Base-by-base conservation (phyloP, 192 early-diverging fungal species). In the Linnemannia elongata region DNA sequence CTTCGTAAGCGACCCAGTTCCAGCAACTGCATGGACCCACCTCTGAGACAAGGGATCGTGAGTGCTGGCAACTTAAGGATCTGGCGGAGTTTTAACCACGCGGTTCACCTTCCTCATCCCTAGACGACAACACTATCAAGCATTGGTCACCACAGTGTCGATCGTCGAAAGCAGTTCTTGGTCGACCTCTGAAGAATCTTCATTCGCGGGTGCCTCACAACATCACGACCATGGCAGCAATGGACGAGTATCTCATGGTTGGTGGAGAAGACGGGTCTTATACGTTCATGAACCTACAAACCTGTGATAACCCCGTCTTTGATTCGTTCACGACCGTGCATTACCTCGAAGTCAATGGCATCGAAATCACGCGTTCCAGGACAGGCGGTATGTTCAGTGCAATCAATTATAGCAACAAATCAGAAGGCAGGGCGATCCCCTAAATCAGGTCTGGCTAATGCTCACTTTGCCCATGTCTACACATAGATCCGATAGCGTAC, bases 61-160 rank as follows among this genome's bases (percentile, higher is more conserved):
- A 52, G 17, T 52, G 17, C 20, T 52, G 49, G 49, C 49, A 52
- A 22, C 49, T 52, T 52, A 52, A 22, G n/a, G n/a, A 2, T 9
- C 10, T 15, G 30, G n/a, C 60, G 60, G 60, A 66, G 66, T 60
- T 30, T 57, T 66, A 66, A 66, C 49, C 60, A 35, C 60, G 60
- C 27, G 12, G 27, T 13, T 7, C 39, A 45, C 69, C 20, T 70
- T n/a, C 54, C 33, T 9, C 47, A 3, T 66, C 7, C 36, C 33
- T 87, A 92, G 90, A 76, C 70, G 72, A 86, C n/a, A 83, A 91
- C 74, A 49, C 70, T 22, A 81, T 92, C 22, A 74, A 82, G 30
- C 80, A 88, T 63, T 92, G 91, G 91, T 91, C 88, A 24, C 90
- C 91, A 30, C 89, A 90, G 18, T 77, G 75, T 24, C 78, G 81